Conservation (phyloP, 805 yeast genomes). For the Kregervanrija delftensis region DNA sequence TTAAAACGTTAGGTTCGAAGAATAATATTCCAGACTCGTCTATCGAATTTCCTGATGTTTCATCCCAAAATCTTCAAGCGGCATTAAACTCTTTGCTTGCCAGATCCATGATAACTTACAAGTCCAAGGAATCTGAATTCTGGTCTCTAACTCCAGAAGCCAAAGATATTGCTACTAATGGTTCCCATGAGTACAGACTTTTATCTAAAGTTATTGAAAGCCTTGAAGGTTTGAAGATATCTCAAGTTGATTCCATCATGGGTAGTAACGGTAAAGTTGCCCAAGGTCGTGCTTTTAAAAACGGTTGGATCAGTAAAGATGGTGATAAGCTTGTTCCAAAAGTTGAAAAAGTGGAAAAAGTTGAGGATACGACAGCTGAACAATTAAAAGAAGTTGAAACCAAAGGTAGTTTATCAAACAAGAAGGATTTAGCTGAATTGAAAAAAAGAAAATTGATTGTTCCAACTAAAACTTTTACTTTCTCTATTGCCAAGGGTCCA, state of each 20-base stretch:
- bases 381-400: constrained; percentile 51
- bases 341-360: constrained; percentile 39
- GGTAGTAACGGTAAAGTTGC: constrained; percentile 88
- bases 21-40: constrained; percentile 66
- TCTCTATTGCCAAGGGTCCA: constrained; percentile 68
- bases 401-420: constrained; percentile 50
- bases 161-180: constrained; percentile 63
- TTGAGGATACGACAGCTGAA: constrained; percentile 60
- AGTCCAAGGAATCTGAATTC: constrained; percentile 64
- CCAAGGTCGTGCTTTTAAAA: constrained; percentile 95
- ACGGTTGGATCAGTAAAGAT: constrained; percentile 90
- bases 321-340: constrained; percentile 72
- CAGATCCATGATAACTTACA: constrained; percentile 69
- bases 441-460: constrained; percentile 86
- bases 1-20: constrained; percentile 56
- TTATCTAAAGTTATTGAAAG: constrained; percentile 65
- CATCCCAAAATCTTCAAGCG: constrained; percentile 64
- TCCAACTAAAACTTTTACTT: constrained; percentile 69
- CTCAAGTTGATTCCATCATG: constrained; percentile 65
- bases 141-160: constrained; percentile 82
- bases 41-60: constrained; percentile 56
- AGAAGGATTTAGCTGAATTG: constrained; percentile 69
- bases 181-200: constrained; percentile 86
- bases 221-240: constrained; percentile 73
- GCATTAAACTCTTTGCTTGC: constrained; percentile 83